These are phyloP conservation scores for Nannizziopsis barbatae DNA, from an alignment of 2,329 filamentous ascomycete species.

Conservation along the genomic window DNA sequence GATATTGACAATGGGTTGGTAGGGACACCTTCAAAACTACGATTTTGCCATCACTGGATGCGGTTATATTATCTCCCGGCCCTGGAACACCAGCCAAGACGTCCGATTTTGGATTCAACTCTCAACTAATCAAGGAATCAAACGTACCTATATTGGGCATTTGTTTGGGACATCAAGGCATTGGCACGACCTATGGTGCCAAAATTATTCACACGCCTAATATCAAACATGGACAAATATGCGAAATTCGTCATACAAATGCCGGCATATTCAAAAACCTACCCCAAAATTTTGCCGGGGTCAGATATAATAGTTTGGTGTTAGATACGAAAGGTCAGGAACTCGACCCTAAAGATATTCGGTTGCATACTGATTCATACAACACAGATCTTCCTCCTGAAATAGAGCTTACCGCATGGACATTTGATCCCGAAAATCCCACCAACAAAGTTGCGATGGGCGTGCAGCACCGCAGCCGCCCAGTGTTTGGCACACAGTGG, in stretches of 20 bases:
- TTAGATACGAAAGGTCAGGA: constrained; percentile 10
- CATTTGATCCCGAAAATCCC: constrained; percentile 12
- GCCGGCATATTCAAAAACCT: constrained; percentile 56
- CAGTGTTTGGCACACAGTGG: constrained; percentile 14
- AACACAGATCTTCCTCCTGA: constrained; percentile 11
- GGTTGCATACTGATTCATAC: not conserved
- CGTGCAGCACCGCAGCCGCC: constrained; percentile 12
- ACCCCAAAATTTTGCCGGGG: constrained; percentile 17
- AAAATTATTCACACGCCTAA: constrained; percentile 54
- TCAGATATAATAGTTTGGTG: constrained; percentile 15
- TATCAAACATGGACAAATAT: constrained; percentile 73
- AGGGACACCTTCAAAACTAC: constrained; percentile 33
- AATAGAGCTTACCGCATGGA: constrained; percentile 13
- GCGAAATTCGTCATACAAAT: constrained; percentile 49
- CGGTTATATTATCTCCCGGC: constrained; percentile 80
- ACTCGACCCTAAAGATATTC: not conserved
- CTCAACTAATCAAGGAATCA: constrained; percentile 57
- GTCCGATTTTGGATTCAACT: constrained; percentile 74
- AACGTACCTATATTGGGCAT: constrained; percentile 73
- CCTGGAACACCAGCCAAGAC: constrained; percentile 65
- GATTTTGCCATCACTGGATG: constrained; percentile 57
- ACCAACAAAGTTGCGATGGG: constrained; percentile 13
- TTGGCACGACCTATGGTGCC: constrained; percentile 58
- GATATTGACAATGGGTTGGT: constrained; percentile 2
- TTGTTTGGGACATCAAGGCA: constrained; percentile 78